Conservation (phyloP, 2,329 filamentous ascomycete species). For the Pyrenophora tritici-repentis region DNA sequence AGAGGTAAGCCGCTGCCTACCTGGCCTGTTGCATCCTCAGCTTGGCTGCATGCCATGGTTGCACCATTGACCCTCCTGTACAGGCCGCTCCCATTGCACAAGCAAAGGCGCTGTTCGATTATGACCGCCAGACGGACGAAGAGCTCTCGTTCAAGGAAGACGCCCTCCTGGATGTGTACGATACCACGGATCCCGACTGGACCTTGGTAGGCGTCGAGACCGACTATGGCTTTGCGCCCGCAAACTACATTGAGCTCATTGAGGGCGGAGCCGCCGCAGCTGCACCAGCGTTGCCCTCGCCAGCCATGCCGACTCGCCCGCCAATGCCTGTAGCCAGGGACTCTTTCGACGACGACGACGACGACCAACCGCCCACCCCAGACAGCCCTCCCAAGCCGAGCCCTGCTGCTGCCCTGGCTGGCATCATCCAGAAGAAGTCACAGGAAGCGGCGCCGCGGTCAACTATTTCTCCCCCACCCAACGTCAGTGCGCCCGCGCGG, state of each 20-base stretch:
- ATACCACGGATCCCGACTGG: slow-evolving; percentile 93
- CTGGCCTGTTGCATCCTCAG: background rate
- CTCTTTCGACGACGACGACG: slow-evolving; percentile 50
- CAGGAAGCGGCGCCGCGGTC: slow-evolving; percentile 42
- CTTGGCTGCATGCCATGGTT: background rate
- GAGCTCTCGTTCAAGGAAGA: slow-evolving; percentile 96
- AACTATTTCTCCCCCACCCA: slow-evolving; percentile 57
- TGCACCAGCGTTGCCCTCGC: slow-evolving; percentile 49
- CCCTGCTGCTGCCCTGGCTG: slow-evolving; percentile 64
- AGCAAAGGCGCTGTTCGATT: slow-evolving; percentile 96
- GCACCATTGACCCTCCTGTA: slow-evolving; percentile 10
- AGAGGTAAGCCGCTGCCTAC: slow-evolving; percentile 63
- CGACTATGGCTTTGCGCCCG: slow-evolving; percentile 91
- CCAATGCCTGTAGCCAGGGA: slow-evolving; percentile 48
- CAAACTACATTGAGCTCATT: slow-evolving; percentile 88
- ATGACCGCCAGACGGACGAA: slow-evolving; percentile 94
- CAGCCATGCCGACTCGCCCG: slow-evolving; percentile 49
- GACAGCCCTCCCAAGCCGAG: slow-evolving; percentile 55
- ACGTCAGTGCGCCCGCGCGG: slow-evolving; percentile 52
- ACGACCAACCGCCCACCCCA: slow-evolving; percentile 50
- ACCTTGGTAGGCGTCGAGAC: slow-evolving; percentile 83
- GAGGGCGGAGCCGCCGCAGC: slow-evolving; percentile 51
- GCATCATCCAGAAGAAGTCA: slow-evolving; percentile 56
- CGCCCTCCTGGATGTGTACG: slow-evolving; percentile 79
- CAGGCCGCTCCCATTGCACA: slow-evolving; percentile 66